Conservation (phyloP, 805 yeast genomes). For the Candida anglica region DNA sequence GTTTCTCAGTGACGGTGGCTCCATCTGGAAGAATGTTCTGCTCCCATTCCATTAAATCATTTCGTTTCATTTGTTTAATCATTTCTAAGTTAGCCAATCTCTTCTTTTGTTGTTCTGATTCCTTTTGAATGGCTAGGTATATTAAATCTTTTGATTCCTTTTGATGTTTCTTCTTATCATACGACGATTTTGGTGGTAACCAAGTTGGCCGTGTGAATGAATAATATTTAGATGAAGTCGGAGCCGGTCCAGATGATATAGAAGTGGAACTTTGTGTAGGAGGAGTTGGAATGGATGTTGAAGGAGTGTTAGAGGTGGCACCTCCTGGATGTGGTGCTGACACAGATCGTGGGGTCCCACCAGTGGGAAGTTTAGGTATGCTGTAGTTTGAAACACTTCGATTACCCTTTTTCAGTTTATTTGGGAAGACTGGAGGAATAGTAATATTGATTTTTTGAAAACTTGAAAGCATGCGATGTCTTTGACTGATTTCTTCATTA, state of each 20-base stretch:
- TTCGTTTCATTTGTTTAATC: slow-evolving; percentile 27
- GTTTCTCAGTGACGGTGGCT: not conserved
- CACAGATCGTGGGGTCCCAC: not conserved
- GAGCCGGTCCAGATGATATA: slow-evolving; percentile 3
- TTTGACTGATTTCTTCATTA: slow-evolving; percentile 20
- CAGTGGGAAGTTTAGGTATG: not conserved
- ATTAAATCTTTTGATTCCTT: slow-evolving; percentile 47
- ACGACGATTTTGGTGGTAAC: slow-evolving; percentile 60
- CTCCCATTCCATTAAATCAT: slow-evolving; percentile 27
- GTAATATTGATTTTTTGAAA: slow-evolving; percentile 12
- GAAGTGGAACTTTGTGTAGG: slow-evolving; percentile 5
- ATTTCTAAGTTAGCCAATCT: slow-evolving; percentile 27
- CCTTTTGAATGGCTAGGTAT: slow-evolving; percentile 36
- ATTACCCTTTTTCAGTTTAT: not conserved
- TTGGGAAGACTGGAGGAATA: not conserved
- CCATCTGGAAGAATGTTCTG: slow-evolving; percentile 7
- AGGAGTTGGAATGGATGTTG: not conserved
- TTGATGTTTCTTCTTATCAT: slow-evolving; percentile 53
- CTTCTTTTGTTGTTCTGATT: slow-evolving; percentile 25
- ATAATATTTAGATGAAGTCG: slow-evolving; percentile 13
- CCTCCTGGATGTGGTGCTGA: not conserved
- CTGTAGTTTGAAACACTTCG: not conserved
- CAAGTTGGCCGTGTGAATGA: slow-evolving; percentile 59
- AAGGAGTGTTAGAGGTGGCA: not conserved
- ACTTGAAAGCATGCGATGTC: slow-evolving; percentile 14